phyloP scores from a whole-genome alignment of 148 eudicot genomes.

The Vaccinium corymbosum region DNA sequence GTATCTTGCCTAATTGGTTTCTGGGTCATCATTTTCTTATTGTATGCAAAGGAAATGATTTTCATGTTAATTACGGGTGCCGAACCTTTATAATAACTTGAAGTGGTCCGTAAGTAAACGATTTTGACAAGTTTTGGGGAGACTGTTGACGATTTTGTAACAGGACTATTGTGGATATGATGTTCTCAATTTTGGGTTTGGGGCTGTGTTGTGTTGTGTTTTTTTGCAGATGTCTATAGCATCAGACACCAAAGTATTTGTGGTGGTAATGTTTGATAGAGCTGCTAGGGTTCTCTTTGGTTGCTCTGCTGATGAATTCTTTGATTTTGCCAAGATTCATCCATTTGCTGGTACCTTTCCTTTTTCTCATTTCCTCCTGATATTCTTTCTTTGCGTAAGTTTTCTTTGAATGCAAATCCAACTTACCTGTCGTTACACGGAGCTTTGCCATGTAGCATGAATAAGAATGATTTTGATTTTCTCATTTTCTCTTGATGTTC shows the following conservation, averaged over 20 bases:
- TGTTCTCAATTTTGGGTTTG: background rate
- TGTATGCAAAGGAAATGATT: background rate
- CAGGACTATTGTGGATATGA: background rate
- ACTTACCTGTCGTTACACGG: background rate
- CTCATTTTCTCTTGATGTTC: background rate
- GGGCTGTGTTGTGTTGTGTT: background rate
- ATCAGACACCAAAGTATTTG: conserved; percentile 61
- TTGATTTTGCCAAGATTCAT: conserved; percentile 61
- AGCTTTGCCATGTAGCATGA: background rate
- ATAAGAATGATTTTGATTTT: background rate
- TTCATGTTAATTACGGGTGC: background rate
- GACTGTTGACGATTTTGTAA: background rate
- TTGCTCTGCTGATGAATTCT: conserved; percentile 88
- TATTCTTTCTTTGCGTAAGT: background rate
- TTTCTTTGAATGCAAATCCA: background rate
- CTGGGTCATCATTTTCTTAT: background rate
- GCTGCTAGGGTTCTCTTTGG: conserved; percentile 81
- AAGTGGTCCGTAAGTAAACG: background rate
- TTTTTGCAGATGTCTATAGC: conserved; percentile 67
- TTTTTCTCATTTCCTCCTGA: background rate
- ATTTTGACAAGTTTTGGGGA: background rate
- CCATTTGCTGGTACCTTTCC: conserved; percentile 67
- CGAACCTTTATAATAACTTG: background rate
- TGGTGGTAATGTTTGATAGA: conserved; percentile 83
- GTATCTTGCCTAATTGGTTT: background rate